Evolutionary conservation across 805 yeast genomes (phyloP).

Genomic region (Blastobotrys chiropterorum): DNA sequence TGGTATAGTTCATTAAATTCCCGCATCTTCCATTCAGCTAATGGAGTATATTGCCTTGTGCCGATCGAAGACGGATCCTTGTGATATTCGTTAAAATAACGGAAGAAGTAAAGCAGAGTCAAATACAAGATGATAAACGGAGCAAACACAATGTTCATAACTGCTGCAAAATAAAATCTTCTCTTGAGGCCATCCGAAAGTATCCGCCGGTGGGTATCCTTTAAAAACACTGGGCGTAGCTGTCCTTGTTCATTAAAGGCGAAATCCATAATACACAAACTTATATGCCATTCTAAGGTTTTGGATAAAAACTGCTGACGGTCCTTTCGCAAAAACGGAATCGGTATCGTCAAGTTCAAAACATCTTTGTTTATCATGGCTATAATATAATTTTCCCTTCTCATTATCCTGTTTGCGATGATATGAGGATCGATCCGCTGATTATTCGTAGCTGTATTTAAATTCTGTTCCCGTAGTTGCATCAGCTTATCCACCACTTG

Average conservation of each 20-base stretch:
- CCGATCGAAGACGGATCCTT: conserved; percentile 80
- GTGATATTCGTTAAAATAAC: conserved; percentile 88
- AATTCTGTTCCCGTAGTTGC: conserved; percentile 73
- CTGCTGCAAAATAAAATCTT: conserved; percentile 81
- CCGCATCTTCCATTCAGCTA: conserved; percentile 90
- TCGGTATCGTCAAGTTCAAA: conserved; percentile 56
- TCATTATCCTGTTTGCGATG: conserved; percentile 92
- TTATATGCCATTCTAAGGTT: conserved; percentile 91
- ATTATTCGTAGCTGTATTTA: conserved; percentile 53
- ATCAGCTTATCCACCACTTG: conserved; percentile 71
- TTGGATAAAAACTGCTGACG: conserved; percentile 51
- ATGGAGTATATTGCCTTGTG: conserved; percentile 84
- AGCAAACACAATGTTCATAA: conserved; percentile 72
- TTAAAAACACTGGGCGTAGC: conserved; percentile 61
- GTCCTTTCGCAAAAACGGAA: conserved; percentile 33
- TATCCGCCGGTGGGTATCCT: conserved; percentile 60
- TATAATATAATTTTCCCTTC: conserved; percentile 89
- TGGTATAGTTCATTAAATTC: conserved; percentile 93
- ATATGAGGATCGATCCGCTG: conserved; percentile 83
- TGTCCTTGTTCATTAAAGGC: conserved; percentile 82
- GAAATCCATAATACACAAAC: conserved; percentile 79
- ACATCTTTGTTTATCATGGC: conserved; percentile 79
- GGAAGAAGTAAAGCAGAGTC: conserved; percentile 74
- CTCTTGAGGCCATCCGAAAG: conserved; percentile 65
- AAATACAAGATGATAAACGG: conserved; percentile 85